phyloP scores from a whole-genome alignment of 257 asterid species.

The Plantago major region DNA sequence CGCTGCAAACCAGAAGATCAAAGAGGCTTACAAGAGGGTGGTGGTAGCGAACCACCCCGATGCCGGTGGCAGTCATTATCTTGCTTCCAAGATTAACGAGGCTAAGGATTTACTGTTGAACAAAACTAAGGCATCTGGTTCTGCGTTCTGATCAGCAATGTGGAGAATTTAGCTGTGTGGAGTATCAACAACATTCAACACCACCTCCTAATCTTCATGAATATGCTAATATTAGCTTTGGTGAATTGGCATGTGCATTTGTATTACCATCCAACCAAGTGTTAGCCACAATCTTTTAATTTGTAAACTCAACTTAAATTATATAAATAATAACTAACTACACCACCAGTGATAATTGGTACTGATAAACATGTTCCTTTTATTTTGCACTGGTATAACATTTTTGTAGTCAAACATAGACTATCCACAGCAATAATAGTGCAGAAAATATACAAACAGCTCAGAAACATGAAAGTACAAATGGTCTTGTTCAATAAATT shows the following conservation, averaged over 20 bases:
- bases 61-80: slow-evolving; percentile 88
- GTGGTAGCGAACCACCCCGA: slow-evolving; percentile 92
- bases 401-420: too few relatives aligned
- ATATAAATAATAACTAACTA: too few relatives aligned
- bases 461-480: too few relatives aligned
- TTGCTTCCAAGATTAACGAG: slow-evolving; percentile 81
- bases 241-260: not conserved
- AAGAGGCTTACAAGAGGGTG: slow-evolving; percentile 76
- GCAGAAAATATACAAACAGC: too few relatives aligned
- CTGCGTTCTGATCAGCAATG: slow-evolving; percentile 42
- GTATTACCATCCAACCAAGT: too few relatives aligned
- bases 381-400: too few relatives aligned
- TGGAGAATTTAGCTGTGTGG: not conserved
- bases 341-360: too few relatives aligned
- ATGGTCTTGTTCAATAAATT: too few relatives aligned
- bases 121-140: slow-evolving; percentile 30
- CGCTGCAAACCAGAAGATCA: slow-evolving; percentile 43
- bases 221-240: not conserved
- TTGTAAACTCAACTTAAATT: too few relatives aligned
- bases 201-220: not conserved
- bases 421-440: too few relatives aligned
- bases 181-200: not conserved
- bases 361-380: too few relatives aligned
- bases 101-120: slow-evolving; percentile 64
- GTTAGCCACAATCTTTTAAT: too few relatives aligned